Evolutionary conservation across 2,329 filamentous ascomycete species (phyloP).

Genomic region (Paraphoma sp.): DNA sequence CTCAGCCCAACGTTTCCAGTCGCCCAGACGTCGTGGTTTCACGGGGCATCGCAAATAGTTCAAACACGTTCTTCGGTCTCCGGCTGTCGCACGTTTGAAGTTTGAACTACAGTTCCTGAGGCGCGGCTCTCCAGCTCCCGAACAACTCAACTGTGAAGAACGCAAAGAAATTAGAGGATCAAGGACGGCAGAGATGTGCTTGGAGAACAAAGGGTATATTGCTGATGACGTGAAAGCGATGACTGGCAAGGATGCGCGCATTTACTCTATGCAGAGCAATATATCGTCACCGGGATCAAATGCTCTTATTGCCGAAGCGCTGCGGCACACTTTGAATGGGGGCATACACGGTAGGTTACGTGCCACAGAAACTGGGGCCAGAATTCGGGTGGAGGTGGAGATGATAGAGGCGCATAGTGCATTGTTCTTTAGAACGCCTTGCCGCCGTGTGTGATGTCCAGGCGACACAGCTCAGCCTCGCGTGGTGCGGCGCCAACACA

Average conservation of each 20-base stretch:
- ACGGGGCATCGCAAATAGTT: slow-evolving; percentile 13
- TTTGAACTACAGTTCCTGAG: slow-evolving; percentile 9
- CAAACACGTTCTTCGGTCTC: slow-evolving; percentile 11
- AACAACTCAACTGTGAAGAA: neutral
- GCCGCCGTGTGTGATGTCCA: neutral
- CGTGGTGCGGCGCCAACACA: neutral
- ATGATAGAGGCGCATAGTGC: neutral
- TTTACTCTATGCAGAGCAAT: slow-evolving; percentile 11
- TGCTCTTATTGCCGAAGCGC: slow-evolving; percentile 1
- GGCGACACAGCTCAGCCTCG: neutral
- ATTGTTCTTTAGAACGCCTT: neutral
- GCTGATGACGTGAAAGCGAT: slow-evolving; percentile 5
- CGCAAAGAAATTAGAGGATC: slow-evolving; percentile 1
- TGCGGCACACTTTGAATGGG: neutral
- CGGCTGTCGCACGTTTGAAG: slow-evolving; percentile 8
- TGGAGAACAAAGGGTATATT: neutral
- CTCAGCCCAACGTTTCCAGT: slow-evolving; percentile 10
- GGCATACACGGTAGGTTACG: neutral
- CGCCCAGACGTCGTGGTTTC: slow-evolving; percentile 20
- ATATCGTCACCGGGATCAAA: neutral
- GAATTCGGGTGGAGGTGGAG: neutral
- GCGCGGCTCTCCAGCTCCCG: slow-evolving; percentile 2
- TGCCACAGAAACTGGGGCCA: neutral
- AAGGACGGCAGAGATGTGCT: neutral
- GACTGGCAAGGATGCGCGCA: slow-evolving; percentile 10